Evolutionary conservation across 2,329 filamentous ascomycete species (phyloP).

Genomic region (Phyllosticta citribraziliensis): DNA sequence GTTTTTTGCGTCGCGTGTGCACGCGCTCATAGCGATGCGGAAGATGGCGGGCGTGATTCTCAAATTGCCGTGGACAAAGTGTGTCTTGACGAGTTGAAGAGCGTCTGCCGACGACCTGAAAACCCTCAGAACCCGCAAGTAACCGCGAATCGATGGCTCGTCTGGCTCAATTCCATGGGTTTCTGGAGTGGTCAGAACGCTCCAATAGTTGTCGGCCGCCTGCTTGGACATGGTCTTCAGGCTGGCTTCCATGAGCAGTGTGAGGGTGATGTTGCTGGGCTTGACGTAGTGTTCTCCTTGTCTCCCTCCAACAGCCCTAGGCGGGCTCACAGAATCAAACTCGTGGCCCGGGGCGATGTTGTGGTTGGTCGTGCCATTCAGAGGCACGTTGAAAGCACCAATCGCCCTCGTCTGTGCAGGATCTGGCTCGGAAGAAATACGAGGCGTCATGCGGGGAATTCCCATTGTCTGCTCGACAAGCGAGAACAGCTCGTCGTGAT

Average conservation of each 20-base stretch:
- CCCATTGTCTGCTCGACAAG: conserved; percentile 76
- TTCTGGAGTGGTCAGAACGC: conserved; percentile 48
- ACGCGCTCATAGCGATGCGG: conserved; percentile 63
- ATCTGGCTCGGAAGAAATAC: conserved; percentile 21
- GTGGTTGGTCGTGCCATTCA: conserved; percentile 11
- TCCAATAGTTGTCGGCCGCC: conserved; percentile 69
- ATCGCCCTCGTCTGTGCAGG: neutral
- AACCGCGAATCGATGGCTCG: conserved; percentile 55
- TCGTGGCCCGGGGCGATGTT: neutral
- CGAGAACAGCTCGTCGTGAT: conserved; percentile 63
- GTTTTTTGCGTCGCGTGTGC: conserved; percentile 68
- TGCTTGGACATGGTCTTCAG: conserved; percentile 49
- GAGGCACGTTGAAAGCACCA: conserved; percentile 12
- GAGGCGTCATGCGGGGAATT: conserved; percentile 48
- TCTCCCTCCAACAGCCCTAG: conserved; percentile 9
- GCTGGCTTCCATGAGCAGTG: conserved; percentile 58
- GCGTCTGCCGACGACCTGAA: conserved; percentile 56
- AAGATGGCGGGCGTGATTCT: conserved; percentile 41
- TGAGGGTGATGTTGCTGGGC: conserved; percentile 51
- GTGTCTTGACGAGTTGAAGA: conserved; percentile 46
- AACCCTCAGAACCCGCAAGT: conserved; percentile 57
- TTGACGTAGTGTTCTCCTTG: conserved; percentile 29
- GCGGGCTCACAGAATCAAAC: neutral
- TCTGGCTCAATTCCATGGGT: conserved; percentile 60
- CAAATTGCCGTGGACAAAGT: conserved; percentile 27